phyloP scores from a whole-genome alignment of 2,329 filamentous ascomycete genomes.

The Aureobasidium zeae region DNA sequence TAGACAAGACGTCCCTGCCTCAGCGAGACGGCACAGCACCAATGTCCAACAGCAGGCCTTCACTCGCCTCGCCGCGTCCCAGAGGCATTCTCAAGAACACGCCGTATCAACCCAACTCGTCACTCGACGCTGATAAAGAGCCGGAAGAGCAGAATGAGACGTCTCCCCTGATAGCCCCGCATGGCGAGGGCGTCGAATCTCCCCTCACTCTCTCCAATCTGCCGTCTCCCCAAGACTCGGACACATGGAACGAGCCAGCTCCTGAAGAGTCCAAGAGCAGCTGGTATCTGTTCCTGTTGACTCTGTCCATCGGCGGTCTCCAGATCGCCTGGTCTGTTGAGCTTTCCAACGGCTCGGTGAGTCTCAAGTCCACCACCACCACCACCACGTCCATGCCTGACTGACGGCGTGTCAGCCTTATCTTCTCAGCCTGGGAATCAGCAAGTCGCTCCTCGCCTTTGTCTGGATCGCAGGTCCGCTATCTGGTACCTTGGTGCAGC shows the following conservation, averaged over 20 bases:
- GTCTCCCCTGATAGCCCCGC: conserved; percentile 24
- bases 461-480: conserved; percentile 50
- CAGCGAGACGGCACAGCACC: no score
- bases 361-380: conserved; percentile 22
- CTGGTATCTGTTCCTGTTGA: conserved; percentile 79
- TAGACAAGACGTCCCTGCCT: no score
- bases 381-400: background rate
- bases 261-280: conserved; percentile 64
- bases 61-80: background rate
- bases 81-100: conserved; percentile 13
- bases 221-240: conserved; percentile 20
- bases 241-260: conserved; percentile 36
- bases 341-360: conserved; percentile 75
- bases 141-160: conserved; percentile 23
- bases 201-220: conserved; percentile 14
- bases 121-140: conserved; percentile 6
- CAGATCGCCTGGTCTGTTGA: conserved; percentile 97
- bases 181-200: conserved; percentile 16
- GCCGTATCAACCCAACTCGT: conserved; percentile 1
- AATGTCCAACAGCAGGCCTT: conserved; percentile 8
- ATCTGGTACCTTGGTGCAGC: conserved; percentile 45
- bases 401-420: conserved; percentile 34
- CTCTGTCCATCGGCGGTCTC: conserved; percentile 72
- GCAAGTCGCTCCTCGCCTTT: conserved; percentile 41
- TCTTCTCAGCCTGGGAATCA: conserved; percentile 43